Percentiles rank a stretch among this genome's conserved stretches.
These are phyloP conservation scores for Mesembryanthemum crystallinum DNA, from an alignment of 148 eudicot genomes.

Conservation along the genomic window DNA sequence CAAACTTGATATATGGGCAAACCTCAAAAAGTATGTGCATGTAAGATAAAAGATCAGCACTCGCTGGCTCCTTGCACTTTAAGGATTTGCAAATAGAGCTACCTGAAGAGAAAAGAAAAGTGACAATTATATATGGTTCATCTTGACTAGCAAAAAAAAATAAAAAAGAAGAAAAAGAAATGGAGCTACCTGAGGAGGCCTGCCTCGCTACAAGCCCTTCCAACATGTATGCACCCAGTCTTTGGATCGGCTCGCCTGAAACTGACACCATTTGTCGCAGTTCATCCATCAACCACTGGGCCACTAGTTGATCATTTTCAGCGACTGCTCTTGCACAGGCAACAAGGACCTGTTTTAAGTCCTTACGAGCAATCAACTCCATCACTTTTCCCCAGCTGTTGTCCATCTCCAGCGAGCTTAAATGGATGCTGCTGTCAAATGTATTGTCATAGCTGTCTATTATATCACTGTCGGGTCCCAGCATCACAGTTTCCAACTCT, in stretches of 20 bases:
- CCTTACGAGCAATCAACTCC: conserved; percentile 41
- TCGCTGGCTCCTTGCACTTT: conserved; percentile 45
- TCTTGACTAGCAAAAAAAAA: too few relatives aligned
- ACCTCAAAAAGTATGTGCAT: conserved; percentile 62
- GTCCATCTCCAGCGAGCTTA: conserved; percentile 28
- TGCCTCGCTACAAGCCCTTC: conserved; percentile 60
- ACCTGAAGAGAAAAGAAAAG: conserved; percentile 30
- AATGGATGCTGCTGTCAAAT: conserved; percentile 21
- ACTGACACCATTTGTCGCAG: conserved; percentile 54
- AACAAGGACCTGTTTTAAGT: conserved; percentile 42
- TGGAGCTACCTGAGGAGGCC: conserved; percentile 57
- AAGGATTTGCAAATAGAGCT: conserved; percentile 50
- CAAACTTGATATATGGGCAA: conserved; percentile 67
- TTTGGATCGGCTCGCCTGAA: conserved; percentile 52
- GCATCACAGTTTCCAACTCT: conserved; percentile 52
- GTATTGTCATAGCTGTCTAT: conserved; percentile 25
- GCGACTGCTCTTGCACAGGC: conserved; percentile 51
- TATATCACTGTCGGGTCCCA: conserved; percentile 52
- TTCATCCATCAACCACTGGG: conserved; percentile 48
- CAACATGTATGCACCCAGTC: conserved; percentile 58
- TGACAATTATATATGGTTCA: too few relatives aligned
- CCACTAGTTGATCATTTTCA: conserved; percentile 38
- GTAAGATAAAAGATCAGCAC: conserved; percentile 52
- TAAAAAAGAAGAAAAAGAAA: too few relatives aligned
- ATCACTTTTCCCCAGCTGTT: conserved; percentile 40